Evolutionary conservation across 2,329 filamentous ascomycete genomes (phyloP).

Genomic region (Apiospora rasikravindrae): DNA sequence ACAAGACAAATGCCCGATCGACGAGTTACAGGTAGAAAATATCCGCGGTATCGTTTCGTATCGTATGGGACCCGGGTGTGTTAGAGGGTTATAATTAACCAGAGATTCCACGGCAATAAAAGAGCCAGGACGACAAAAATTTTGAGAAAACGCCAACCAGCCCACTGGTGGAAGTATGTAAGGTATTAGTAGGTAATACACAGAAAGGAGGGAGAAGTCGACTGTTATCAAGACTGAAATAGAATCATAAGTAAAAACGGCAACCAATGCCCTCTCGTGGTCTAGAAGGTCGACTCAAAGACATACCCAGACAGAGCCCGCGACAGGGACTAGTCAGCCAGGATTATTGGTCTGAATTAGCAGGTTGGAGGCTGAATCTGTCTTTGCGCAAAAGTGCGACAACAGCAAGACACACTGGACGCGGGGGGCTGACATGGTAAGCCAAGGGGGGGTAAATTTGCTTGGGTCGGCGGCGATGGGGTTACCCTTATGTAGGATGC

Average conservation of each 20-base stretch:
- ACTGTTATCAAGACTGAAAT: neutral
- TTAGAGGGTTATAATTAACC: neutral
- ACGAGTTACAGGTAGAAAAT: constrained; percentile 5
- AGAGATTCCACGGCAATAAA: neutral
- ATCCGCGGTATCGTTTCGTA: neutral
- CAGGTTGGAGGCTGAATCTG: constrained; percentile 5
- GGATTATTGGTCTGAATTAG: neutral
- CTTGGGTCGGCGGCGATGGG: neutral
- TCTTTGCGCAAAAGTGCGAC: neutral
- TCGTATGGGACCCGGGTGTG: neutral
- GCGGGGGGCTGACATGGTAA: neutral
- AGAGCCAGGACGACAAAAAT: neutral
- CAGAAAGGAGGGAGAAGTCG: neutral
- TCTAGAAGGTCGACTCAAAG: constrained; percentile 8
- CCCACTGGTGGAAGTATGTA: neutral
- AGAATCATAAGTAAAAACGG: neutral
- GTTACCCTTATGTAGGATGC: constrained; percentile 6
- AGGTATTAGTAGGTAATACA: neutral
- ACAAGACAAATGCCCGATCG: constrained; percentile 3
- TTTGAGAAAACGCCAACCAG: neutral
- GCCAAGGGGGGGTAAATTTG: neutral
- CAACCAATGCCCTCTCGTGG: neutral
- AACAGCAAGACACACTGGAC: neutral
- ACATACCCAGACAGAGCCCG: constrained; percentile 4
- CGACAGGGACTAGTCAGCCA: constrained; percentile 7